Evolutionary conservation across 306 rosid genomes (phyloP), one percentile per base, ranked within the genome.

Genomic region (Cicer arietinum): DNA sequence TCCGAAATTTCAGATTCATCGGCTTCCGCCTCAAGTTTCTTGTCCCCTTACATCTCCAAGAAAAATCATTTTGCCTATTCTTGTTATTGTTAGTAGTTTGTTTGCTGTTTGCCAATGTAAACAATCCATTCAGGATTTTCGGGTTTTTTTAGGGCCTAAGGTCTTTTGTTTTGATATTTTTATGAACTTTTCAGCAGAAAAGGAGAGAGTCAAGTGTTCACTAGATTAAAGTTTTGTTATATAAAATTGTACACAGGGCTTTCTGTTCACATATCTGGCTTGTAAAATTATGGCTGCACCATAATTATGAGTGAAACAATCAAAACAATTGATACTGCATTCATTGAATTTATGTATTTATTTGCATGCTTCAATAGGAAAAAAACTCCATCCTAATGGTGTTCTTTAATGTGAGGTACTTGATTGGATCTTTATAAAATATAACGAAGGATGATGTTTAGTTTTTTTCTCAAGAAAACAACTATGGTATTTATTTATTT

Each of bases 41-140:
- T 95, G 35, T 90, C 96, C 37, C 89, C 90, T 42, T 95, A 95
- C 30, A 83, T 95, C 57, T 80, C 92, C 35, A 92, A 86, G 89
- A 95, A 95, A 90, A 92, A 95, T 69, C 99, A 95, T 83, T 85
- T 95, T 89, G 98, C 98, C 2, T 92, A 95, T 83, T 88, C 96
- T 16, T 95, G 99, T 84, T 90, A 79, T 74, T 95, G 99, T 82
- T 90, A 85, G 85, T 84, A 85, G 84, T 84, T 61, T 30, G 46
- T 58, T 37, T 70, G 81, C 67, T 83, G 76, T 59, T 61, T 68
- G 56, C 16, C 51, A 46, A 60, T 65, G 79, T 71, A 56, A 66
- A 66, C 71, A 7, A 35, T 60, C 62, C 68, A 43, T 77, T 77
- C 43, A 63, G 50, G 75, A 84, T 39, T 73, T 81, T 68, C 67